Base-by-base conservation (phyloP, 768 basidiomycete species). In the Daedaleopsis nitida region DNA sequence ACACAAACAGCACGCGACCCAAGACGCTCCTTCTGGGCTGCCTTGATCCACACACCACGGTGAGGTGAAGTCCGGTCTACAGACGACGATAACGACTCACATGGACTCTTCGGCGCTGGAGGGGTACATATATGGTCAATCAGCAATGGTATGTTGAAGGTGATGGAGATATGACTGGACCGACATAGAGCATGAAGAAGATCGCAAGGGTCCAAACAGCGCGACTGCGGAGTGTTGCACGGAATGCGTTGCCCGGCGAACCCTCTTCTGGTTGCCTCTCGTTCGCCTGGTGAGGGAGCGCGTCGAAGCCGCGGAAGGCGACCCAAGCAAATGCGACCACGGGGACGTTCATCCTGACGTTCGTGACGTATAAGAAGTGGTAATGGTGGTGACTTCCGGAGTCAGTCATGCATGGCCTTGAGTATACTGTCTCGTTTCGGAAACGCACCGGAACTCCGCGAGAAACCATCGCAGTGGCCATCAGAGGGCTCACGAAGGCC, bases 1-100 rank as follows among this genome's bases (percentile, higher is more conserved):
- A 54, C 70, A 73, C 59, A 73, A 71, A 16, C 63, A 64, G 5
- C 68, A 70, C 11, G 72, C 69, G 5, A 70, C 70, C 68, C 70
- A 73, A 4, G 70, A 70, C 6, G 72, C 70, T 12, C 70, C 65
- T 42, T 70, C 67, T 1, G 70, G 68, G 32, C 59, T 66, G 50
- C 70, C 70, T 16, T 71, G 51, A 34, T 8, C 7, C 5, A 44
- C 8, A 23, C 13, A 21, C 11, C 11, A 43, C 16, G 7, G 14
- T 56, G 21, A 50, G 19, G 42, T 9, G n/a, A 32, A 42, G 19
- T n/a, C 10, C 32, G n/a, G 32, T 17, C 57, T 32, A 19, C 21
- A 55, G 21, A 21, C 34, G 8, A 8, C 16, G 21, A 27, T 52
- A 35, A n/a, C 14, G 4, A 68, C 70, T 43, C 55, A 68, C 70